Conservation (phyloP, 345 rosid genomes). For the Gossypium herbaceum region DNA sequence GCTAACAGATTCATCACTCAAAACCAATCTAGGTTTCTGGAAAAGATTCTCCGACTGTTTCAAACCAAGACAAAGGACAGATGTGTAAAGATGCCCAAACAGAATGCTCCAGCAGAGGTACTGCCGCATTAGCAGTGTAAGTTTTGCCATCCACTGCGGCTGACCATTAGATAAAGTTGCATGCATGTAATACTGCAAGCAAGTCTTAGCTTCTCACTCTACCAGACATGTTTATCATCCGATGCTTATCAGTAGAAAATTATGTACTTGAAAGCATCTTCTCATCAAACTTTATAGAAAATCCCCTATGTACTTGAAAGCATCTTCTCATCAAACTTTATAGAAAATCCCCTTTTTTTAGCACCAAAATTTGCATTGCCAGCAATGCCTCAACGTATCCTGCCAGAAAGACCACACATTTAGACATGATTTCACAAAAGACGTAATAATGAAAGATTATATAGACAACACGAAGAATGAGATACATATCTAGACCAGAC, state of each 20-base stretch:
- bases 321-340: not conserved
- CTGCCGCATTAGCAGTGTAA: constrained; percentile 37
- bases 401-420: constrained; percentile 4
- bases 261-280: not conserved
- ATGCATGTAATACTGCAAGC: not conserved
- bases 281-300: not conserved
- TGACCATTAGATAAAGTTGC: constrained; percentile 5
- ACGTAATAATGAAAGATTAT: not conserved
- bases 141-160: constrained; percentile 26
- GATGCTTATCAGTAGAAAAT: not conserved
- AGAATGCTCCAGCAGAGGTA: constrained; percentile 45
- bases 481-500: not conserved
- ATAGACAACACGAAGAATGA: not conserved
- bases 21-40: constrained; percentile 24
- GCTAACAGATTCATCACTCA: constrained; percentile 26
- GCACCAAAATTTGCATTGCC: not conserved
- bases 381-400: not conserved
- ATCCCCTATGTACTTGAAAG: not conserved
- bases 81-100: constrained; percentile 30
- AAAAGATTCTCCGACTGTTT: constrained; percentile 23
- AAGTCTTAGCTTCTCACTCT: constrained; percentile 11
- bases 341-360: not conserved
- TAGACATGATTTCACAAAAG: not conserved
- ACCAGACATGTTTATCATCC: not conserved
- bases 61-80: constrained; percentile 36